These are phyloP conservation scores for Cadophora malorum DNA, from an alignment of 2,329 filamentous ascomycete genomes.

Conservation along the genomic window DNA sequence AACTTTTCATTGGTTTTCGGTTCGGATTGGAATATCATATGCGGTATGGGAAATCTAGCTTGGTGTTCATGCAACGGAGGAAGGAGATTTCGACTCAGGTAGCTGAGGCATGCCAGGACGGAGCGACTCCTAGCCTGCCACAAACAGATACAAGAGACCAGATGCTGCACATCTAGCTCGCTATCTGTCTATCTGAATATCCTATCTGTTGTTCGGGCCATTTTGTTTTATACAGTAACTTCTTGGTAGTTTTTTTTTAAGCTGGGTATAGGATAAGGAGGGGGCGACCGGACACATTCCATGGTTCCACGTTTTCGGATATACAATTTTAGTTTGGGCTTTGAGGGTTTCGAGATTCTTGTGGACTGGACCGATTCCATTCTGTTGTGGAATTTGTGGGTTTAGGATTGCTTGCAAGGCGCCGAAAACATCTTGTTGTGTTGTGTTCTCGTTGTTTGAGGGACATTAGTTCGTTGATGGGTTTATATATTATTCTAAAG, in stretches of 20 bases:
- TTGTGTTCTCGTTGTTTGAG: not conserved
- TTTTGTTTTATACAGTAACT: not conserved
- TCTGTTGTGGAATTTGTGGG: not conserved
- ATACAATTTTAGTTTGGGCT: conserved; percentile 10
- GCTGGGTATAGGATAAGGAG: conserved; percentile 4
- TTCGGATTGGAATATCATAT: not conserved
- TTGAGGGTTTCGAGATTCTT: not conserved
- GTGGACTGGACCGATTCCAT: not conserved
- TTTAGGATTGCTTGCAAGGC: not conserved
- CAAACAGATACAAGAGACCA: not conserved
- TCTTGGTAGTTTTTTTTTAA: conserved; percentile 18
- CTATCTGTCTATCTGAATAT: too few relatives aligned
- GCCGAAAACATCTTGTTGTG: conserved; percentile 18
- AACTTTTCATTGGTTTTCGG: not conserved
- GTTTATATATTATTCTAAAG: not conserved
- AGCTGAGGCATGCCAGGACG: not conserved
- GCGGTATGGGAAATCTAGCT: not conserved
- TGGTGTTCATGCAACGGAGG: not conserved
- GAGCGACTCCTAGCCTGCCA: not conserved
- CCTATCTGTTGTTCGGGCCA: not conserved
- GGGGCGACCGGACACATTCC: not conserved
- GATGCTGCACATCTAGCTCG: not conserved
- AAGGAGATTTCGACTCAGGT: conserved; percentile 2
- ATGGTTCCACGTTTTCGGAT: not conserved
- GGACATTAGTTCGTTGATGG: not conserved